These are phyloP conservation scores for Fusarium sororula DNA, from an alignment of 2,329 filamentous ascomycete species.

Conservation along the genomic window DNA sequence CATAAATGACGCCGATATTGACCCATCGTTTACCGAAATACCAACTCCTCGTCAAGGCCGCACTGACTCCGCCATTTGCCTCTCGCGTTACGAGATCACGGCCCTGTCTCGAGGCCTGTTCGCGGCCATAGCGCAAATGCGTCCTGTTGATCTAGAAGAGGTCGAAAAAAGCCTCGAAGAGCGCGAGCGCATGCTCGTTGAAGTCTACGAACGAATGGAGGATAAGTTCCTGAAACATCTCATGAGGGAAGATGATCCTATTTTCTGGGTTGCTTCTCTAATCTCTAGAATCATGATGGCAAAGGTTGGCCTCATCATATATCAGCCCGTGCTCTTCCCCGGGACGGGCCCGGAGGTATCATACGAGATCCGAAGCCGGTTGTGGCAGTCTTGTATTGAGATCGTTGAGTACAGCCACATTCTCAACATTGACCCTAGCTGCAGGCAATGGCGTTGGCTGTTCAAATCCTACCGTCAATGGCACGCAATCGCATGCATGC, in stretches of 20 bases:
- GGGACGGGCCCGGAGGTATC: slow-evolving; percentile 28
- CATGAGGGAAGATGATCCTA: slow-evolving; percentile 24
- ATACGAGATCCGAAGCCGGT: slow-evolving; percentile 20
- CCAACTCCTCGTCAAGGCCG: slow-evolving; percentile 28
- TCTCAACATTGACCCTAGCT: slow-evolving; percentile 28
- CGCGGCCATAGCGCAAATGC: slow-evolving; percentile 23
- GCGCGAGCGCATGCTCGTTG: slow-evolving; percentile 30
- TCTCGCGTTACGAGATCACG: slow-evolving; percentile 26
- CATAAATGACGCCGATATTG: slow-evolving; percentile 34
- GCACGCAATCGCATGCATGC: slow-evolving; percentile 35
- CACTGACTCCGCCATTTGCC: slow-evolving; percentile 28
- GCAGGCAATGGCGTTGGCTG: slow-evolving; percentile 33
- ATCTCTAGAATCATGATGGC: slow-evolving; percentile 31
- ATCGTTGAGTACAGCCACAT: slow-evolving; percentile 34
- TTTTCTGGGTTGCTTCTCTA: slow-evolving; percentile 33
- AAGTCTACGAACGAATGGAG: slow-evolving; percentile 34
- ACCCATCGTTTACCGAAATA: slow-evolving; percentile 23
- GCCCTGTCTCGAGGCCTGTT: slow-evolving; percentile 29
- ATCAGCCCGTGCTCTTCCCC: slow-evolving; percentile 31
- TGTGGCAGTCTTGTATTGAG: slow-evolving; percentile 36
- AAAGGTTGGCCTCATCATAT: slow-evolving; percentile 30
- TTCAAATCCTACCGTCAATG: slow-evolving; percentile 30
- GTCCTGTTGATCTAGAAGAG: slow-evolving; percentile 22
- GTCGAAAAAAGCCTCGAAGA: slow-evolving; percentile 33
- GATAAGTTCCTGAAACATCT: slow-evolving; percentile 30